Evolutionary conservation across 192 early-diverging fungal genomes (phyloP).

Genomic region (Coemansia sp.): DNA sequence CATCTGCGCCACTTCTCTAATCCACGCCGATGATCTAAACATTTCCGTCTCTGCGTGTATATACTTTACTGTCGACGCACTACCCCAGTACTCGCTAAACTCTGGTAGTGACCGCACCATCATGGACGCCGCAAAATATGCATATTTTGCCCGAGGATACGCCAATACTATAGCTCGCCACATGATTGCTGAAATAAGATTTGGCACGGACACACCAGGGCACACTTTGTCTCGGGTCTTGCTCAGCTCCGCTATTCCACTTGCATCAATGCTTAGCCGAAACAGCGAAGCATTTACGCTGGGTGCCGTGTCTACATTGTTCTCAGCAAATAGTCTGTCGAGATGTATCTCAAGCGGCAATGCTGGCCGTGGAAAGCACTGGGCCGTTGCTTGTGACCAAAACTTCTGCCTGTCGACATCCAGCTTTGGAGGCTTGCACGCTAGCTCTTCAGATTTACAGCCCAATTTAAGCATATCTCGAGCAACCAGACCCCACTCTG

Average conservation of each 20-base stretch:
- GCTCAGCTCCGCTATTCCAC: not conserved
- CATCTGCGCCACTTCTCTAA: not conserved
- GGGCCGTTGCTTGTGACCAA: not conserved
- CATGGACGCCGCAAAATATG: constrained; percentile 17
- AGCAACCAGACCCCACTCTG: constrained; percentile 12
- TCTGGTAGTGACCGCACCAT: constrained; percentile 1
- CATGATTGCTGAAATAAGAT: constrained; percentile 14
- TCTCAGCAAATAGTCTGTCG: not conserved
- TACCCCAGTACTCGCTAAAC: constrained; percentile 22
- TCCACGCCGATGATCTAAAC: not conserved
- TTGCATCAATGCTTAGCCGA: constrained; percentile 1
- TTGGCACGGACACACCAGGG: constrained; percentile 6
- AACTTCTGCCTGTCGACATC: constrained; percentile 8
- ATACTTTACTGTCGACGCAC: constrained; percentile 11
- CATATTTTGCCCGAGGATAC: not conserved
- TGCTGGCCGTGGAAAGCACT: not conserved
- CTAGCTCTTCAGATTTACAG: not conserved
- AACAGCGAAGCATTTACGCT: not conserved
- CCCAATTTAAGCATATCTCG: not conserved
- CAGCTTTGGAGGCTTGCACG: not conserved
- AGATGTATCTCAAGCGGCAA: constrained; percentile 6
- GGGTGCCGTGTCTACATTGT: not conserved
- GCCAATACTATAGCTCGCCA: constrained; percentile 6
- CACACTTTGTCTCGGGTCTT: not conserved
- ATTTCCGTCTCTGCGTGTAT: not conserved